Base-by-base conservation (phyloP, 257 asterid species). In the Gentiana macrophylla region DNA sequence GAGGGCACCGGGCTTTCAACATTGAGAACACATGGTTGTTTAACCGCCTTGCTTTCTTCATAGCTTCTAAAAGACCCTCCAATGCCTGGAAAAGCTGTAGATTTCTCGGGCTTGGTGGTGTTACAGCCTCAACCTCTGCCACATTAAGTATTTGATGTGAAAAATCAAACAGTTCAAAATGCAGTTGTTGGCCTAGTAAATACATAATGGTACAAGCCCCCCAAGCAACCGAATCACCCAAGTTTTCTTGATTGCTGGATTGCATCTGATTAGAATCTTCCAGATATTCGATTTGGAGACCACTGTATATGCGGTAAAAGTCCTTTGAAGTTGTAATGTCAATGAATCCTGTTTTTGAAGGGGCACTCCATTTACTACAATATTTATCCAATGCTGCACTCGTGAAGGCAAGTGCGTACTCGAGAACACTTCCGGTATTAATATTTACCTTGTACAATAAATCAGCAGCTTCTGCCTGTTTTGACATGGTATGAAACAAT, bases 381-480 rank as follows among this genome's bases (percentile, higher is more conserved):
- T 87, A 91, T 67, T 87, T 91, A 65, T 91, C 98, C 62, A 91
- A 64, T 63, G 94, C 95, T 54, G 98, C 98, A 78, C 97, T 91
- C 38, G 93, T 85, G 67, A 92, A 92, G 66, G 98, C 98, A 62
- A 92, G 94, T 33, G 97, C 84, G 69, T 92, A 92, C 70, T 92
- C 98, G 74, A 92, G 81, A 62, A 87, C 98, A 62, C 97, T 92
- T 74, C 98, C 98, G 32, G 95, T 89, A 53, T 87, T 83, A 37
- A 84, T 83, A 71, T 83, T 87, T 71, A 96, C 80, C 77, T 87
- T 92, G 72, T 87, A 92, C 61, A 92, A 75, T 62, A 92, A 80
- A 78, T 92, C 98, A 60, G 98, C 98, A 75, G 98, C 98, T 80
- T 92, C 98, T 50, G 97, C 98, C 64, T 92, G 98, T 75, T 94